Evolutionary conservation across 2,329 filamentous ascomycete genomes (phyloP).

Genomic region (Trichophyton verrucosum): DNA sequence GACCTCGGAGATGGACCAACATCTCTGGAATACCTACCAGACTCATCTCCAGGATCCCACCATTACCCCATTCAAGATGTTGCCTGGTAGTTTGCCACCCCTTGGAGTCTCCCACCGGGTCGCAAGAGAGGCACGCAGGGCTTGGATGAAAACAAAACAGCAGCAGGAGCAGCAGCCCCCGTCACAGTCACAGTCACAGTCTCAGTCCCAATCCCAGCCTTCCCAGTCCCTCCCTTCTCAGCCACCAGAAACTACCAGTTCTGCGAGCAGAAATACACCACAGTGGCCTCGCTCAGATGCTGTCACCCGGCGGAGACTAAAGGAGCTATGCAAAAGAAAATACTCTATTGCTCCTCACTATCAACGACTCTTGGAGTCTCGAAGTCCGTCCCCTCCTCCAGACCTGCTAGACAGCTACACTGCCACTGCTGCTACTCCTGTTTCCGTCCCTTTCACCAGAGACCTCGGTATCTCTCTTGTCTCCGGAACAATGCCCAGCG

Average conservation of each 20-base stretch:
- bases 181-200: constrained; percentile 11
- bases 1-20: constrained; percentile 53
- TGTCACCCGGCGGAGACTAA: constrained; percentile 46
- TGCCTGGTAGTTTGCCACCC: constrained; percentile 51
- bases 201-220: background rate
- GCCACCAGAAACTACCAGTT: background rate
- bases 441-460: constrained; percentile 29
- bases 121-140: constrained; percentile 48
- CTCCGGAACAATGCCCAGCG: constrained; percentile 28
- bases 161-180: constrained; percentile 14
- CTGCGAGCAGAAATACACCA: constrained; percentile 3
- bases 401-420: constrained; percentile 25
- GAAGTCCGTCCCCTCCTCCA: constrained; percentile 48
- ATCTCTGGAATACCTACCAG: constrained; percentile 55
- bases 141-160: constrained; percentile 41
- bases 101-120: constrained; percentile 53
- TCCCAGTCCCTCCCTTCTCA: background rate
- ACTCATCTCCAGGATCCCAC: constrained; percentile 53
- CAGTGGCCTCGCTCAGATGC: constrained; percentile 46
- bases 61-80: constrained; percentile 55
- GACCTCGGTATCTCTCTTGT: constrained; percentile 36
- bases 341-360: constrained; percentile 53
- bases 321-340: constrained; percentile 48
- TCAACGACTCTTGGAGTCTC: constrained; percentile 47
- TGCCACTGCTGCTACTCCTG: constrained; percentile 19